phyloP scores from a whole-genome alignment of 2,329 filamentous ascomycete species.

The Aspergillus sp. region DNA sequence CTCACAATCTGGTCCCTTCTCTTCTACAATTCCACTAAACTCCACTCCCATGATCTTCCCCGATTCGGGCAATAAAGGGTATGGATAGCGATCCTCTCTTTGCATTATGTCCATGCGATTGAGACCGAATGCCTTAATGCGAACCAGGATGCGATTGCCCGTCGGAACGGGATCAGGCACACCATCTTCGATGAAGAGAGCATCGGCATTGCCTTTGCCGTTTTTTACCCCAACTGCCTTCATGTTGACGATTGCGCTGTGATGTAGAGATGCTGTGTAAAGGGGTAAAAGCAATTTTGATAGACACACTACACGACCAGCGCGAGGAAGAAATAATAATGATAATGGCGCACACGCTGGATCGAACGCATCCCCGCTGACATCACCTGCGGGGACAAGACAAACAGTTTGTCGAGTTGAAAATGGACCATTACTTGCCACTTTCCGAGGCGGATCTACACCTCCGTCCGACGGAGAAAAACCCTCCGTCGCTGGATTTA shows the following conservation, averaged over 20 bases:
- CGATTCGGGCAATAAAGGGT: not conserved
- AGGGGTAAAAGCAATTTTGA: no score
- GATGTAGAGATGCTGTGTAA: not conserved
- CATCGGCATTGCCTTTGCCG: not conserved
- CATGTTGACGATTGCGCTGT: not conserved
- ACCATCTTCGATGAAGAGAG: not conserved
- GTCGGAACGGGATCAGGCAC: not conserved
- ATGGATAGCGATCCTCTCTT: not conserved
- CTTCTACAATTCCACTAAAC: constrained; percentile 1
- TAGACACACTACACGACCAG: not conserved
- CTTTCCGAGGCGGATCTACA: not conserved
- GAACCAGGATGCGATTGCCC: not conserved
- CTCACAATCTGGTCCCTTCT: not conserved
- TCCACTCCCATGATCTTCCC: constrained; percentile 1
- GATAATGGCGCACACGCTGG: not conserved
- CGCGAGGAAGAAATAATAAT: not conserved
- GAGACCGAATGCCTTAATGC: not conserved
- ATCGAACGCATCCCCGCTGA: not conserved
- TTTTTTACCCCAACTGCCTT: not conserved
- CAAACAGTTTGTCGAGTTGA: not conserved
- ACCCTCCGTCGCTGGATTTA: not conserved
- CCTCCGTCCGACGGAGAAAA: not conserved
- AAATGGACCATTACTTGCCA: not conserved
- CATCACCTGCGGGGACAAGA: not conserved
- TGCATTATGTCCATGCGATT: constrained; percentile 6